Evolutionary conservation across 208 protist species (phyloP), one percentile per base, ranked within the genome.

Genomic region (Borovskyia barvae): DNA sequence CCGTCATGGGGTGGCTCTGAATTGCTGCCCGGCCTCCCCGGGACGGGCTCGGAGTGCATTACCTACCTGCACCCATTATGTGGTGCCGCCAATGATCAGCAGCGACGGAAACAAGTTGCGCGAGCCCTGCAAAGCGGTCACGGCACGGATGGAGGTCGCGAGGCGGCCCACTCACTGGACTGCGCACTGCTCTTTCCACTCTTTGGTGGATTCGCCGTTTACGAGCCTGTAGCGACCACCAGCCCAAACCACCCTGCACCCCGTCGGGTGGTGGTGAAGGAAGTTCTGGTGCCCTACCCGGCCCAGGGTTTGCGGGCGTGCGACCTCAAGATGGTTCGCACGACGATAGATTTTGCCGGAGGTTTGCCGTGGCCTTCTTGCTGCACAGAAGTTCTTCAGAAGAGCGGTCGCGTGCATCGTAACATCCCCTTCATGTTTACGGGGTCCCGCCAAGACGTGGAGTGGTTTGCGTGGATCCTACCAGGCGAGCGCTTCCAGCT

Each of bases 391-490:
- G 7, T 54, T 30, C 52, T 93, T n/a, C 74, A 89, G 52, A 58
- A 72, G 33, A 62, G 72, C 30, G 79, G 76, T 3, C 70, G 82
- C 17, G 74, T 90, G 48, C 70, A 55, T 26, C 56, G 59, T 3
- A 57, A 64, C n/a, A 69, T 89, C 1, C 86, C 86, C 3, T 66
- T 72, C 35, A 19, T 72, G n/a, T 82, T 93, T 55, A 73, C 61
- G 20, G 80, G 80, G 1, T 54, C 64, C 33, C 52, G 61, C n/a
- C 45, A 61, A 28, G 41, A 63, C 20, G 77, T 77, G 46, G 48
- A 69, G 49, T 90, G 82, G 72, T 93, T 87, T 56, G 72, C 72
- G 7, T 93, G 86, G 83, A 74, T 93, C 56, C 33, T 80, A 7
- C 86, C 86, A 0, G 78, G 80, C 2, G 86, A 93, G 57, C 62